Conservation (phyloP, 192 early-diverging fungal species). For the Thamnidium elegans region DNA sequence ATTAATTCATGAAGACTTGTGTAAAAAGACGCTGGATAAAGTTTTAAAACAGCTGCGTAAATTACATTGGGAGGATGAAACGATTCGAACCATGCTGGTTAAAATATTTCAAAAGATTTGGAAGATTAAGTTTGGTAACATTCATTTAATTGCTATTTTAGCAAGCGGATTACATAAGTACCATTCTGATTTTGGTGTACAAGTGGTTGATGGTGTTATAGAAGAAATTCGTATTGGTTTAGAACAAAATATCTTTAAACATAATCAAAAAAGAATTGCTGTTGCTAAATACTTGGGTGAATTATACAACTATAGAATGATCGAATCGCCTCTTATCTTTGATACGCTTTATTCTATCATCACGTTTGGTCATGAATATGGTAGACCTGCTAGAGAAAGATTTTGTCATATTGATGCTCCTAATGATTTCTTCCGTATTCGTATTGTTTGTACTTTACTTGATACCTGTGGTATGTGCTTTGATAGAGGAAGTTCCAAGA, state of each 20-base stretch:
- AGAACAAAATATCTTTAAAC: slow-evolving; percentile 86
- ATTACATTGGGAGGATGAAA: slow-evolving; percentile 78
- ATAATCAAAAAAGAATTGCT: slow-evolving; percentile 88
- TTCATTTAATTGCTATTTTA: slow-evolving; percentile 80
- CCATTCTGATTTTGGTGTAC: slow-evolving; percentile 85
- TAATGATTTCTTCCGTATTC: slow-evolving; percentile 89
- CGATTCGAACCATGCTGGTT: slow-evolving; percentile 56
- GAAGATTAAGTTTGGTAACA: slow-evolving; percentile 89
- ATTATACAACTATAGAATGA: slow-evolving; percentile 85
- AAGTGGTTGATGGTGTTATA: slow-evolving; percentile 80
- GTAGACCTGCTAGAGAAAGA: slow-evolving; percentile 51
- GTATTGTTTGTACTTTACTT: slow-evolving; percentile 81
- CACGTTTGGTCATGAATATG: slow-evolving; percentile 76
- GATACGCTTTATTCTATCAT: slow-evolving; percentile 83
- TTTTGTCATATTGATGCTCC: slow-evolving; percentile 71
- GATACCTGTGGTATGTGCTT: slow-evolving; percentile 87
- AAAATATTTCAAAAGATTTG: slow-evolving; percentile 86
- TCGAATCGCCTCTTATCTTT: slow-evolving; percentile 76
- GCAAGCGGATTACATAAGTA: slow-evolving; percentile 72
- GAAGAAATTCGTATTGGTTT: slow-evolving; percentile 89
- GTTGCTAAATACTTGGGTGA: slow-evolving; percentile 85
- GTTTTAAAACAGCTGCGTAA: slow-evolving; percentile 74
- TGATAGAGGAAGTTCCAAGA: slow-evolving; percentile 61
- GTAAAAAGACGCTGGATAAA: slow-evolving; percentile 65
- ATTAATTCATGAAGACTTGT: slow-evolving; percentile 81